Percentiles rank a stretch among this genome's conserved stretches.
phyloP scores from a whole-genome alignment of 2,329 filamentous ascomycete species.

The Cladosporium velox region DNA sequence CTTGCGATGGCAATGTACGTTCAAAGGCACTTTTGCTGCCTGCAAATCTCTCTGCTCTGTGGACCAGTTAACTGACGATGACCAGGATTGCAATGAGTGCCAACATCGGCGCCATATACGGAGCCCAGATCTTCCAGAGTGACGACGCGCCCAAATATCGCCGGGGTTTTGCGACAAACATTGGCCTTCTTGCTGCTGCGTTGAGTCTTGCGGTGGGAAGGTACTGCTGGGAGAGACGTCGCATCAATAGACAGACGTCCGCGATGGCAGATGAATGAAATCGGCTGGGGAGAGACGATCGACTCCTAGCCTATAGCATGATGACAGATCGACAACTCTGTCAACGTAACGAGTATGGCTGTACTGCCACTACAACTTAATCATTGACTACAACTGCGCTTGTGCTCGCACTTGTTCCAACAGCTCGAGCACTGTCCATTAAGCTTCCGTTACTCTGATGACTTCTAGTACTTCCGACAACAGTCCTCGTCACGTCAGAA shows the following conservation, averaged over 20 bases:
- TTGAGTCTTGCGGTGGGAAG: slow-evolving; percentile 39
- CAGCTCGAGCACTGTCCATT: neutral
- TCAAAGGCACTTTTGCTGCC: neutral
- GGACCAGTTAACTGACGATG: neutral
- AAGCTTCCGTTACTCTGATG: neutral
- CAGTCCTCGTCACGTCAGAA: neutral
- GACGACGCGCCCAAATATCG: slow-evolving; percentile 56
- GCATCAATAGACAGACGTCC: neutral
- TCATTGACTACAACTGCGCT: neutral
- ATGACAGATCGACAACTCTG: neutral
- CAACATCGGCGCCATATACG: slow-evolving; percentile 63
- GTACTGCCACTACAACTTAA: neutral
- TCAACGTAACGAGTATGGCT: neutral
- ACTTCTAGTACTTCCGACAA: neutral
- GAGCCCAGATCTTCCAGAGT: slow-evolving; percentile 59
- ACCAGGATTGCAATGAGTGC: slow-evolving; percentile 58
- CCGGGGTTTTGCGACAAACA: slow-evolving; percentile 52
- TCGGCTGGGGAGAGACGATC: neutral
- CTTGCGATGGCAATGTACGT: slow-evolving; percentile 57
- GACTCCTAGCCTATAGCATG: neutral
- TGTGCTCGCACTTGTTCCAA: neutral
- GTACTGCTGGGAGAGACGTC: neutral
- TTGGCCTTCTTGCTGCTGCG: slow-evolving; percentile 48
- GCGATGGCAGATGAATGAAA: neutral
- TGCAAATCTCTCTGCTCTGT: neutral